Conservation (phyloP, 75 land plant species). For the Cupressus sempervirens region DNA sequence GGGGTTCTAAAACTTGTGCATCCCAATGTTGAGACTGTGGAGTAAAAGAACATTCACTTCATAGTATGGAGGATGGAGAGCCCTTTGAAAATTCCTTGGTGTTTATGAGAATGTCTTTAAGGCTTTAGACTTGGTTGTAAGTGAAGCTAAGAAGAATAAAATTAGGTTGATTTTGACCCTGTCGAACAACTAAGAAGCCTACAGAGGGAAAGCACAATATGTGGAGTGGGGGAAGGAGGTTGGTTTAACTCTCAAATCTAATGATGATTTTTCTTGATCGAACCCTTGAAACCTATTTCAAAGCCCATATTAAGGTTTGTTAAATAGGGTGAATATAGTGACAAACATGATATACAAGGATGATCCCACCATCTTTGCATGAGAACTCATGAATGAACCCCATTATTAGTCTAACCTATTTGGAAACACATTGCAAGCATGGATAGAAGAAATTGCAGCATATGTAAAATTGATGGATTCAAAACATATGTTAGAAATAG, state of each 20-base stretch:
- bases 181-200: constrained; percentile 30
- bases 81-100: constrained; percentile 26
- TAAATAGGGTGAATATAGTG: constrained; percentile 48
- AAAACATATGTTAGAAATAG: constrained; percentile 62
- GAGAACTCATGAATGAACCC: constrained; percentile 87
- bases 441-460: constrained; percentile 86
- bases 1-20: too few relatives aligned
- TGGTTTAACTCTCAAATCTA: constrained; percentile 11
- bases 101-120: constrained; percentile 24
- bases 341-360: constrained; percentile 57
- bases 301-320: constrained; percentile 37
- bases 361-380: constrained; percentile 65
- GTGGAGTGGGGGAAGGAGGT: constrained; percentile 31
- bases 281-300: constrained; percentile 20
- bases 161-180: constrained; percentile 30
- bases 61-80: constrained; percentile 32
- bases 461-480: constrained; percentile 77
- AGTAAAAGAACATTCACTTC: constrained; percentile 56
- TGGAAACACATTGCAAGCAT: constrained; percentile 71
- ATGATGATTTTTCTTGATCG: constrained; percentile 35
- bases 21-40: constrained; percentile 52
- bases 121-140: constrained; percentile 36
- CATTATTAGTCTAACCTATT: constrained; percentile 64
- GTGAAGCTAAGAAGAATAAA: constrained; percentile 20
- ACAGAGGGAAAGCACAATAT: constrained; percentile 45